A percentile compares a stretch with the other conserved stretches of the same genome.
Evolutionary conservation across 1,139 yeast genomes (phyloP).

Genomic region (Kluyveromyces sp.): DNA sequence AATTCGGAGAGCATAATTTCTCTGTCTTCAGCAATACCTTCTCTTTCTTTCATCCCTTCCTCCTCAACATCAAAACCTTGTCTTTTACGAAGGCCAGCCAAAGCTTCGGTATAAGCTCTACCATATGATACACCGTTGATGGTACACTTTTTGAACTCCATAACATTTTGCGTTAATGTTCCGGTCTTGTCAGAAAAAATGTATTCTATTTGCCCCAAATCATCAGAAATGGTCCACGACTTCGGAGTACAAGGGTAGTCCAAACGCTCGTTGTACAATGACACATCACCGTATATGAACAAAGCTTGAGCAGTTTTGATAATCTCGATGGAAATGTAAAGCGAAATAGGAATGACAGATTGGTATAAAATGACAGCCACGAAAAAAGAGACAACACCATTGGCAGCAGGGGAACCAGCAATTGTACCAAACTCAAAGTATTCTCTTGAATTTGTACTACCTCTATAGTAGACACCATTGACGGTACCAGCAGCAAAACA

Average conservation of each 20-base stretch:
- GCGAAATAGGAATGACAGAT: conserved; percentile 87
- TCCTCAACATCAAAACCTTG: conserved; percentile 72
- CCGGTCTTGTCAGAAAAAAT: conserved; percentile 96
- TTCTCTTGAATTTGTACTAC: conserved; percentile 47
- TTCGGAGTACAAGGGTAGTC: conserved; percentile 96
- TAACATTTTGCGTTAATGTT: conserved; percentile 89
- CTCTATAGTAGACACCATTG: conserved; percentile 68
- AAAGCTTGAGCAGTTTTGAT: conserved; percentile 92
- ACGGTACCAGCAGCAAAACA: conserved; percentile 79
- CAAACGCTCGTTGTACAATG: conserved; percentile 76
- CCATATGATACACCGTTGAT: conserved; percentile 83
- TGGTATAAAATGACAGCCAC: conserved; percentile 87
- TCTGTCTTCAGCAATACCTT: conserved; percentile 57
- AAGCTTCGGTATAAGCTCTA: conserved; percentile 90
- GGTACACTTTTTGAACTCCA: conserved; percentile 94
- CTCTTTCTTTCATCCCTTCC: conserved; percentile 58
- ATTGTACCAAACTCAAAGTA: conserved; percentile 67
- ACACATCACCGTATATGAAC: conserved; percentile 80
- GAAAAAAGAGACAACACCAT: conserved; percentile 80
- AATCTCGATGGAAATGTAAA: conserved; percentile 90
- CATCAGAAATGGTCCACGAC: conserved; percentile 96
- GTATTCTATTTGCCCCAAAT: conserved; percentile 92
- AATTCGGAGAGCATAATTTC: conserved; percentile 57
- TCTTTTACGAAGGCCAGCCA: conserved; percentile 86
- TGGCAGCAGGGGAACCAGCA: conserved; percentile 58